Percentiles rank a stretch among this genome's conserved stretches.
Conservation (phyloP, 768 basidiomycete genomes). For the Lactarius psammicola region DNA sequence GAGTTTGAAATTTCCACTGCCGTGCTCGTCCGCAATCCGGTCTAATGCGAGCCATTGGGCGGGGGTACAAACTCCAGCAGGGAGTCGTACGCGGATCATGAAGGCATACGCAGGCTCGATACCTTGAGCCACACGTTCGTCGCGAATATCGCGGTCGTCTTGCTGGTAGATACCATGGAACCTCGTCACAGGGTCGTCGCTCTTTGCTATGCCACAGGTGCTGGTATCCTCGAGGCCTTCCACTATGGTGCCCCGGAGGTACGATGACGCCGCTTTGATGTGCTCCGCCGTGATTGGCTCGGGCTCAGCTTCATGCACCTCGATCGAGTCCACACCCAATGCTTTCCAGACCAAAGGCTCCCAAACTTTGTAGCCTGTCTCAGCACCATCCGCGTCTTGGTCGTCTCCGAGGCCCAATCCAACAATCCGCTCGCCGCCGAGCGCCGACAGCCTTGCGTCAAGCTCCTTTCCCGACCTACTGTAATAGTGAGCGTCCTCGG, state of each 20-base stretch:
- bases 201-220: conserved; percentile 85
- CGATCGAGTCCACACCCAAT: conserved; percentile 84
- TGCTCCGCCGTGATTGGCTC: conserved; percentile 99
- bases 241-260: conserved; percentile 90
- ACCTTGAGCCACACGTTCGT: conserved; percentile 89
- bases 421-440: conserved; percentile 76
- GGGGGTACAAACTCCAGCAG: conserved; percentile 91
- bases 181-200: conserved; percentile 94
- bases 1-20: conserved; percentile 91
- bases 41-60: conserved; percentile 96
- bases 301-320: conserved; percentile 89
- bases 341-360: conserved; percentile 92
- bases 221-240: conserved; percentile 85
- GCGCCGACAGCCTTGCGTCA: conserved; percentile 69
- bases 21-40: conserved; percentile 94
- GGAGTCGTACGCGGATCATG: conserved; percentile 98
- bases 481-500: conserved; percentile 97
- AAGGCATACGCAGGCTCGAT: conserved; percentile 95
- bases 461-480: conserved; percentile 96
- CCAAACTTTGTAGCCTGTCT: conserved; percentile 97
- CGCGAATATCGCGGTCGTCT: conserved; percentile 97
- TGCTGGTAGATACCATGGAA: conserved; percentile 97
- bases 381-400: conserved; percentile 93
- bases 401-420: conserved; percentile 89
- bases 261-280: conserved; percentile 95